Evolutionary conservation across 805 yeast species (phyloP).

Genomic region (Sugiyamaella floridensis): DNA sequence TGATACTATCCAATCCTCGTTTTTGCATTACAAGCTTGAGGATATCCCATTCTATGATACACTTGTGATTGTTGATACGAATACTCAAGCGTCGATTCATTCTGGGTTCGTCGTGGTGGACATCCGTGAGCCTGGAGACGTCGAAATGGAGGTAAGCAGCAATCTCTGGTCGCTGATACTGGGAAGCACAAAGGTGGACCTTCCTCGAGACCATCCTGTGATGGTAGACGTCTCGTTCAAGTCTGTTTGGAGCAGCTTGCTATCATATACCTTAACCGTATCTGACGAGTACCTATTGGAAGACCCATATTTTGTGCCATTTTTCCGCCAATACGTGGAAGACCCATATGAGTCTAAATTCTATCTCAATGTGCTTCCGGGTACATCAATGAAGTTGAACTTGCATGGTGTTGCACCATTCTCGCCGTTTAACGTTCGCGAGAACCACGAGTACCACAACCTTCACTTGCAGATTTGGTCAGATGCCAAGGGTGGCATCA

Average conservation of each 20-base stretch:
- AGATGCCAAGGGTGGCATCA: conserved; percentile 19
- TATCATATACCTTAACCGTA: conserved; percentile 43
- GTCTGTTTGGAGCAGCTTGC: conserved; percentile 54
- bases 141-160: conserved; percentile 13
- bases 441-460: conserved; percentile 8
- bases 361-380: conserved; percentile 48
- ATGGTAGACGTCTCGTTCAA: conserved; percentile 43
- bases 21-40: conserved; percentile 38
- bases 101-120: conserved; percentile 24
- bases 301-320: conserved; percentile 42
- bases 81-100: not conserved
- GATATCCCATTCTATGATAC: conserved; percentile 41
- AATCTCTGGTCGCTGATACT: conserved; percentile 20
- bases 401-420: conserved; percentile 66
- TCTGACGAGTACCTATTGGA: conserved; percentile 9
- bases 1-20: conserved; percentile 40
- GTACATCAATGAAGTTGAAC: conserved; percentile 35
- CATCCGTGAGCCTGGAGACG: conserved; percentile 23
- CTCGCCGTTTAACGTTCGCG: conserved; percentile 41
- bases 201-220: conserved; percentile 41
- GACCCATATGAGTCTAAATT: conserved; percentile 74
- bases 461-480: conserved; percentile 28
- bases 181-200: conserved; percentile 27
- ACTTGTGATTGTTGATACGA: conserved; percentile 41
- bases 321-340: conserved; percentile 58